Evolutionary conservation across 208 protist genomes (phyloP), one percentile per base, ranked within the genome.

Genomic region (Trypanosoma congolense): DNA sequence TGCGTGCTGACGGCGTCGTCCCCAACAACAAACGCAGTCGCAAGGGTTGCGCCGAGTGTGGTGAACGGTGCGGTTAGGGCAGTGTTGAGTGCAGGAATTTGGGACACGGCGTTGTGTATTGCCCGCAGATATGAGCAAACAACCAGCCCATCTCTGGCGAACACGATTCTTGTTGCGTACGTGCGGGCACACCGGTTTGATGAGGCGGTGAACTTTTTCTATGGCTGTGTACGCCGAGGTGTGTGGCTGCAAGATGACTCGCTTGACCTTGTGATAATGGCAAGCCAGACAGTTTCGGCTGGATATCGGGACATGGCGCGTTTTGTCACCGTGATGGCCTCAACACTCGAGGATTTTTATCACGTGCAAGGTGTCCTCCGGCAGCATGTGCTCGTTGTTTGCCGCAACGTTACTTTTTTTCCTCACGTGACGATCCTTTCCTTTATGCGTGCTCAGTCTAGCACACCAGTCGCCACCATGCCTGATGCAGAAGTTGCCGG

Each of bases 271-370:
- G 85, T 77, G 21, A 67, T 90, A 22, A 52, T 63, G 14, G 85
- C 81, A 2, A 81, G 78, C 62, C 63, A 79, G 49, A 67, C 73
- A 24, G 80, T 72, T n/a, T 76, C 73, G 16, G 70, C 65, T 10
- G 79, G 82, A 73, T 85, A 89, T 60, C 66, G 71, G 24, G 62
- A 68, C 35, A 70, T 68, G 19, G 85, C 85, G 40, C 48, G 63
- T 46, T 74, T 80, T 55, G 80, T 83, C 9, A 67, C 70, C 26
- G 72, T 71, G 1, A 85, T 92, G 29, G 80, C 80, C 3, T 79
- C 78, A 3, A 78, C 78, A 26, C 50, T 92, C 50, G 85, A 92
- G 72, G 85, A 92, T 60, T 62, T 92, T 24, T 89, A 71, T 51
- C 56, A 73, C 33, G 61, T 89, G 31, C 72, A 76, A 26, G 85